Percentiles rank a stretch among this genome's conserved stretches.
Conservation (phyloP, 2,329 filamentous ascomycete species). For the Trichoderma atrobrunneum region DNA sequence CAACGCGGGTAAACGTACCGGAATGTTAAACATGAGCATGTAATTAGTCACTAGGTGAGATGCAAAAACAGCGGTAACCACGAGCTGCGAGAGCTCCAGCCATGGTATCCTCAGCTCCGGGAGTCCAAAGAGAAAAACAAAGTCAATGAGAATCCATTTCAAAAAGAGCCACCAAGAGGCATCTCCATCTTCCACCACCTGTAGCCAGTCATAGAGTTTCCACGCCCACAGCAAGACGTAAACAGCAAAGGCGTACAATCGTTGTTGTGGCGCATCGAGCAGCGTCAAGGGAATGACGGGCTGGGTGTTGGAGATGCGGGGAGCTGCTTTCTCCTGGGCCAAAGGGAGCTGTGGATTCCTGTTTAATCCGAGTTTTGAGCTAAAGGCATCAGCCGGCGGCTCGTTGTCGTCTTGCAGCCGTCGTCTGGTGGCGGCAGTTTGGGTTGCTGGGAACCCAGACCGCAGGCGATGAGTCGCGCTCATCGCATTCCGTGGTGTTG, state of each 20-base stretch:
- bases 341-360: conserved; percentile 39
- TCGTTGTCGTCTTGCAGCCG: conserved; percentile 28
- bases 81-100: conserved; percentile 83
- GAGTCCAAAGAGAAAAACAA: conserved; percentile 79
- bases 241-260: conserved; percentile 79
- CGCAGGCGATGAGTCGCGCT: conserved; percentile 77
- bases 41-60: conserved; percentile 71
- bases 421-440: conserved; percentile 48
- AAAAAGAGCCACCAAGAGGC: conserved; percentile 87
- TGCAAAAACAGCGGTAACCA: conserved; percentile 68
- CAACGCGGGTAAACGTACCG: conserved; percentile 46
- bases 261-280: conserved; percentile 86
- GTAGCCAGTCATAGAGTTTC: conserved; percentile 83
- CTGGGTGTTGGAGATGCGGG: conserved; percentile 31
- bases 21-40: conserved; percentile 90
- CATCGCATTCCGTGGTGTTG: conserved; percentile 63
- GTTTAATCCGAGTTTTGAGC: conserved; percentile 3
- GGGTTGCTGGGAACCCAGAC: conserved; percentile 78
- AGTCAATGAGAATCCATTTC: conserved; percentile 91
- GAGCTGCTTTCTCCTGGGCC: conserved; percentile 43
- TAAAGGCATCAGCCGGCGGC: conserved; percentile 24
- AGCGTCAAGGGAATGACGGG: conserved; percentile 79
- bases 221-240: conserved; percentile 76
- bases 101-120: conserved; percentile 90
- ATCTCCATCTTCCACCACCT: conserved; percentile 73